Percentiles rank a stretch among this genome's conserved stretches.
Evolutionary conservation across 148 eudicot genomes (phyloP).

Genomic region (Euryodendron excelsum): DNA sequence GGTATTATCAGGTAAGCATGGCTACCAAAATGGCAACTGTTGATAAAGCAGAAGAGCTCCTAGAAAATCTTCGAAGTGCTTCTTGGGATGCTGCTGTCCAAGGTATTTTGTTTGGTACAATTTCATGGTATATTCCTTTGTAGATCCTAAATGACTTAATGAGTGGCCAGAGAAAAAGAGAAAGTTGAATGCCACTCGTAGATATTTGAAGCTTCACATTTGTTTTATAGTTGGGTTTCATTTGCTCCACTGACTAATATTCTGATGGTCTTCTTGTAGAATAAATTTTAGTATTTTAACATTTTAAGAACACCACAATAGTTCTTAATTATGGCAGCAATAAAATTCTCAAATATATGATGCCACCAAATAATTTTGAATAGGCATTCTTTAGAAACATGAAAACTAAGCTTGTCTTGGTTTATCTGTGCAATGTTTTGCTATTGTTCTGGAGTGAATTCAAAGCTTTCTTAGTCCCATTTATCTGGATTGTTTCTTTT

Average conservation of each 20-base stretch:
- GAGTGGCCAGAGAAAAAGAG: neutral
- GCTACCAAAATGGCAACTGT: slow-evolving; percentile 98
- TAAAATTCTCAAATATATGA: neutral
- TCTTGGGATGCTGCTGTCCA: slow-evolving; percentile 93
- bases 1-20: slow-evolving; percentile 83
- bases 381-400: neutral
- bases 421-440: neutral
- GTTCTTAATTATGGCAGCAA: neutral
- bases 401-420: neutral
- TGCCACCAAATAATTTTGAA: neutral
- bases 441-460: neutral
- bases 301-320: neutral
- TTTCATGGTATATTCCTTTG: neutral
- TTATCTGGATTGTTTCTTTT: neutral
- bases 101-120: slow-evolving; percentile 41
- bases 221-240: neutral
- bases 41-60: slow-evolving; percentile 85
- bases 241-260: neutral
- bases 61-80: slow-evolving; percentile 89
- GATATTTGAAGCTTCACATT: neutral
- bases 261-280: neutral
- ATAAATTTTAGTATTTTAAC: neutral
- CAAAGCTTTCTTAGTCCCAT: neutral
- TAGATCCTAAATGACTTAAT: neutral
- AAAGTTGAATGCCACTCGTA: neutral